Evolutionary conservation across 805 yeast species (phyloP).

Genomic region (Cyberlindnera nakhonratchasimensis): DNA sequence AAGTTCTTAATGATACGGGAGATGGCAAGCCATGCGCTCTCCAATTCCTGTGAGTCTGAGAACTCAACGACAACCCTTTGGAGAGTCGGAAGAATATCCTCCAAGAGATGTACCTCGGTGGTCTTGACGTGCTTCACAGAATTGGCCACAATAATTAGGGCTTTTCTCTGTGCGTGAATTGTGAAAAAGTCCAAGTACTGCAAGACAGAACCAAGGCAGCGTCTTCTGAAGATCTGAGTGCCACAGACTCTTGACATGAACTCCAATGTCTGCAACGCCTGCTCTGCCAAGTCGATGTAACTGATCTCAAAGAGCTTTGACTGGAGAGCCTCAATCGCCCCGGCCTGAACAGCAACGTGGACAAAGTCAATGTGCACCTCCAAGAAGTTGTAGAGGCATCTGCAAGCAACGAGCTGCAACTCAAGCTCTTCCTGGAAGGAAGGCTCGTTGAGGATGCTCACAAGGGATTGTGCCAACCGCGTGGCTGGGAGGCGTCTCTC

Average conservation of each 20-base stretch:
- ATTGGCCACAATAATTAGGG: slow-evolving; percentile 68
- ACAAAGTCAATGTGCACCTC: slow-evolving; percentile 70
- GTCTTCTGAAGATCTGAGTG: slow-evolving; percentile 48
- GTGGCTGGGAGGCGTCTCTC: slow-evolving; percentile 63
- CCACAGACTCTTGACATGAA: slow-evolving; percentile 56
- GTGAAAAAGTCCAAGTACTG: slow-evolving; percentile 85
- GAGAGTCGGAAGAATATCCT: slow-evolving; percentile 56
- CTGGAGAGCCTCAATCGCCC: slow-evolving; percentile 64
- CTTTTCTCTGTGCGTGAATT: slow-evolving; percentile 81
- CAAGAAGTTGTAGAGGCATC: slow-evolving; percentile 76
- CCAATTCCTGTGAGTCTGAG: slow-evolving; percentile 57
- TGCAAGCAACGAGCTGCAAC: slow-evolving; percentile 76
- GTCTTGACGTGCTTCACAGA: slow-evolving; percentile 50
- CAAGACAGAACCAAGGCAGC: slow-evolving; percentile 63
- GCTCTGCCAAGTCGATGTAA: slow-evolving; percentile 90
- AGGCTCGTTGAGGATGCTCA: slow-evolving; percentile 57
- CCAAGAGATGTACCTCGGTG: slow-evolving; percentile 44
- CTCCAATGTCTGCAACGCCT: slow-evolving; percentile 74
- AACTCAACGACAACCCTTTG: slow-evolving; percentile 50
- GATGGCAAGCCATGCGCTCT: slow-evolving; percentile 62
- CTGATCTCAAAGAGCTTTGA: slow-evolving; percentile 67
- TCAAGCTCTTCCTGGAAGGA: slow-evolving; percentile 62
- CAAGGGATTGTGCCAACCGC: slow-evolving; percentile 50
- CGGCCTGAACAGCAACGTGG: slow-evolving; percentile 57
- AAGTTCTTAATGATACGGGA: slow-evolving; percentile 54